Base-by-base conservation (phyloP, 805 yeast species). In the Yamadazyma olivae region DNA sequence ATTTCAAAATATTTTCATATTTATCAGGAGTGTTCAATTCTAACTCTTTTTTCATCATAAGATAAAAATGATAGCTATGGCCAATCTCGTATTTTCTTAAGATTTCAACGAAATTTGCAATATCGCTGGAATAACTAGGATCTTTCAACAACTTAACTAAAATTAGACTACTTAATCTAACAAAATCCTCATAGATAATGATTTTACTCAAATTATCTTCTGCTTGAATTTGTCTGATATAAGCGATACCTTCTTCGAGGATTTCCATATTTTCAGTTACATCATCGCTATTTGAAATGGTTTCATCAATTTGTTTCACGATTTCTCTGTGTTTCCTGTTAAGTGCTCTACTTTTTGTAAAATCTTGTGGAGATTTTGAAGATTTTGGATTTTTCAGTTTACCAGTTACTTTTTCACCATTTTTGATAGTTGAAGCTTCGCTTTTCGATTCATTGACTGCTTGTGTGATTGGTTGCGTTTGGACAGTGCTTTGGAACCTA, bases 221-320 rank as follows among this genome's bases (percentile, higher is more conserved):
- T 5, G 28, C 47, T 44, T 65, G 69, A 36, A 66, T 51, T 31
- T 64, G 67, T 25, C 70, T 47, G 39, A 67, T 50, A 43, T 61
- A 67, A 18, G 58, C 40, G 20, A 66, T 45, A 2, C 71, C 72
- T 43, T 67, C 72, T 30, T 64, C 67, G 33, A 64, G 56, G 31
- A 67, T 66, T 21, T 59, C 67, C 17, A 56, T 38, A 13, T 61
- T 46, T 33, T 66, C 73, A 8, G 43, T 21, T 19, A 61, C 41
- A 24, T 52, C 55, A 8, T 30, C 26, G 12, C 37, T 6, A 36
- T 50, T 38, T 13, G 47, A 41, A 13, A 61, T 54, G 1, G 65
- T 50, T 4, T 41, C 38, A 7, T 41, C 36, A 30, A 67, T 53
- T 43, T 66, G 71, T 8, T 44, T 44, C 10, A 59, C 42, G 24